A percentile compares a stretch with the other conserved stretches of the same genome.
Evolutionary conservation across 805 yeast genomes (phyloP).

Genomic region (Yamadazyma scolyti): DNA sequence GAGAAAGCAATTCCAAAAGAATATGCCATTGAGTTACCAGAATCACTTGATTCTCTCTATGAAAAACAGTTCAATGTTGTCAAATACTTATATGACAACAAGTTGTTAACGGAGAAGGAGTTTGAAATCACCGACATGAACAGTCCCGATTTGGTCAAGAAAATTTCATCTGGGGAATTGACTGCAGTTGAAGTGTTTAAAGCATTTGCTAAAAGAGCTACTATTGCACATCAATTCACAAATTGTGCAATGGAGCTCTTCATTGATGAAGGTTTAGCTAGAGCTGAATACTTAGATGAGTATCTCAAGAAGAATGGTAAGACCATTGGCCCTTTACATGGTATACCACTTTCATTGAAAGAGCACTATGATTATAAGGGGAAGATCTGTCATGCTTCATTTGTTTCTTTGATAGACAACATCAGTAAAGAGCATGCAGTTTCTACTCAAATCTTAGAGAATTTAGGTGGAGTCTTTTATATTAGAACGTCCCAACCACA

Average conservation of each 20-base stretch:
- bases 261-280: slow-evolving; percentile 54
- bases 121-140: slow-evolving; percentile 36
- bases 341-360: slow-evolving; percentile 61
- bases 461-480: slow-evolving; percentile 40
- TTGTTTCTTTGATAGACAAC: slow-evolving; percentile 30
- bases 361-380: slow-evolving; percentile 39
- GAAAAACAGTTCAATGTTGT: slow-evolving; percentile 33
- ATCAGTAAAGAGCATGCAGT: slow-evolving; percentile 26
- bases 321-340: slow-evolving; percentile 60
- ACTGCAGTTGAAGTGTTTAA: slow-evolving; percentile 35
- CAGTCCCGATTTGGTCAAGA: slow-evolving; percentile 21
- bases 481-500: slow-evolving; percentile 42
- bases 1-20: slow-evolving; percentile 25
- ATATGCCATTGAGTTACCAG: slow-evolving; percentile 28
- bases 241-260: slow-evolving; percentile 44
- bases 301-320: slow-evolving; percentile 44
- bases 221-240: slow-evolving; percentile 43
- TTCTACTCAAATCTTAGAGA: slow-evolving; percentile 30
- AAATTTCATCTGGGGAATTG: slow-evolving; percentile 30
- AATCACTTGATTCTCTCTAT: slow-evolving; percentile 23
- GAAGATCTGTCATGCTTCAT: slow-evolving; percentile 37
- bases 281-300: slow-evolving; percentile 54
- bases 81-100: slow-evolving; percentile 29
- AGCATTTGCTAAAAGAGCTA: slow-evolving; percentile 41
- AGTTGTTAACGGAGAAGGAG: slow-evolving; percentile 31